Evolutionary conservation across 2,329 filamentous ascomycete genomes (phyloP).

Genomic region (Fusarium sp.): DNA sequence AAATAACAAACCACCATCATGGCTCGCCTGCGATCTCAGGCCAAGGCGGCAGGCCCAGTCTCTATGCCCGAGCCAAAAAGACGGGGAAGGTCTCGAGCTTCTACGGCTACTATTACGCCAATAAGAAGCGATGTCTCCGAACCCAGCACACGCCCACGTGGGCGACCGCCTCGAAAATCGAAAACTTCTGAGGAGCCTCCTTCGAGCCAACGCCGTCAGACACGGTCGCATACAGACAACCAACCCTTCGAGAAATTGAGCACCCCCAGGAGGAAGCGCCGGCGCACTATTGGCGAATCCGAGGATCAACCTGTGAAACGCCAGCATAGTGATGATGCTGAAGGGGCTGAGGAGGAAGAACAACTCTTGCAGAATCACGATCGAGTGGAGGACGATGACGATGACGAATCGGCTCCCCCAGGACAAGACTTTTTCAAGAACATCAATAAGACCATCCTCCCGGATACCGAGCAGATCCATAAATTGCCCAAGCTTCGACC

Average conservation of each 20-base stretch:
- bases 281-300: neutral
- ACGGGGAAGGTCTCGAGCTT: constrained; percentile 4
- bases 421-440: constrained; percentile 12
- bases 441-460: constrained; percentile 28
- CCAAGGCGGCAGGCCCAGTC: constrained; percentile 5
- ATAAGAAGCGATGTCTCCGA: constrained; percentile 5
- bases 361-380: neutral
- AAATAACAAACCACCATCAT: constrained; percentile 21
- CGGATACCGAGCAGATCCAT: neutral
- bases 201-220: constrained; percentile 7
- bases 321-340: constrained; percentile 3
- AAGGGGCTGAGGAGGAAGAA: neutral
- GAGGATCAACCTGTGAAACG: constrained; percentile 5
- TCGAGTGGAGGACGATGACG: neutral
- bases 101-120: neutral
- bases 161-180: neutral
- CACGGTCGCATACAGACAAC: constrained; percentile 20
- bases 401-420: constrained; percentile 18
- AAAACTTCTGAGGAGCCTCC: neutral
- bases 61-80: neutral
- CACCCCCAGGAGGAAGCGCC: constrained; percentile 23
- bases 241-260: neutral
- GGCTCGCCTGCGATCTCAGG: constrained; percentile 21
- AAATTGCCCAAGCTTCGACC: neutral
- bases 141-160: neutral